Evolutionary conservation across 768 basidiomycete genomes (phyloP), one percentile per base, ranked within the genome.

Genomic region (Podaxis carcinomalis): DNA sequence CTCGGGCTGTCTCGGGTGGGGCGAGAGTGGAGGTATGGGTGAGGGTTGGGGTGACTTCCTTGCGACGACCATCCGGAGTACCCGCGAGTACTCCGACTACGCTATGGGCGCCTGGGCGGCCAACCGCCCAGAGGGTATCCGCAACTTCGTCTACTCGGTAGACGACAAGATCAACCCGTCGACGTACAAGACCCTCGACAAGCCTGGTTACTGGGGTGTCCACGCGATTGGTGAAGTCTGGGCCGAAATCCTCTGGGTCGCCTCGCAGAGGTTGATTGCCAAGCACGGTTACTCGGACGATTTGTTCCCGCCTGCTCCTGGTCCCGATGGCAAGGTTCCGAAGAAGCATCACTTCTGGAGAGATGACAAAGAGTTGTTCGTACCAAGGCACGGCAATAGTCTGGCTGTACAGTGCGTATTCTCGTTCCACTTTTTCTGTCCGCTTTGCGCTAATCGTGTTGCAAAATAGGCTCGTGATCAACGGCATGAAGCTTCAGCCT

Each of bases 91-190:
- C 76, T 80, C 82, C 2, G 90, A 94, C 71, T 95, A 86, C 67
- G 76, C 89, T 1, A 97, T 98, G 95, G 96, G 96, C 51, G 82
- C 91, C 6, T 99, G 96, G 96, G 95, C 95, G 52, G 87, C 93
- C 11, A 95, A 95, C 75, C 75, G 78, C 35, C 77, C 64, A 0
- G 70, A 62, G 0, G 96, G 95, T 44, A 97, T 98, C 70, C 80
- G 96, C 56, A 94, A 95, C 78, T 98, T 85, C 75, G 73, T 80
- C 9, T 98, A 98, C 80, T 93, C 93, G 63, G 83, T 84, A 64
- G 80, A 92, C 74, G 73, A 77, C 36, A 79, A 80, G 23, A 67
- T 91, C 73, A 98, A 98, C 78, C 96, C 94, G 0, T 92, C 91
- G 56, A 89, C 86, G 0, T 98, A 98, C 83, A 90, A 93, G 85